A percentile compares a stretch with the other conserved stretches of the same genome.
Conservation (phyloP, 306 rosid species). For the Lathyrus tuberosus region DNA sequence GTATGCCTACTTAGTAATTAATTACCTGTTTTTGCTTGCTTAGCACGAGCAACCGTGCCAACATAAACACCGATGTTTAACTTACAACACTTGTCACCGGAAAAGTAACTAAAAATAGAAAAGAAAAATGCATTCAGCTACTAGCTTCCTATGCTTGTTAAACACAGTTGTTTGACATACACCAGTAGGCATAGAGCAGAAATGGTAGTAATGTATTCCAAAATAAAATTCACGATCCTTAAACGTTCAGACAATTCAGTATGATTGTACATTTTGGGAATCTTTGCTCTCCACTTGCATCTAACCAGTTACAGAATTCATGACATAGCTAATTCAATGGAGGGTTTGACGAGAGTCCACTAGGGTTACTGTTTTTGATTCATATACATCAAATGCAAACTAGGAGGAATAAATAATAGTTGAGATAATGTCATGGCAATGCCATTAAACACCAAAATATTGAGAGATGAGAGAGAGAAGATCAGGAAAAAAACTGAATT, state of each 20-base stretch:
- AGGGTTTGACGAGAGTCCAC: background rate
- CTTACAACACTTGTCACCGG: background rate
- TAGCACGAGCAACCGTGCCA: slow-evolving; percentile 25
- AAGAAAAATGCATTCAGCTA: slow-evolving; percentile 4
- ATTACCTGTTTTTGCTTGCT: slow-evolving; percentile 15
- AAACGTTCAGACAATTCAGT: slow-evolving; percentile 20
- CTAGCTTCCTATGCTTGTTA: slow-evolving; percentile 12
- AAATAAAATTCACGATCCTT: background rate
- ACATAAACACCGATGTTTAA: slow-evolving; percentile 16
- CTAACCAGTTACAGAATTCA: slow-evolving; percentile 17
- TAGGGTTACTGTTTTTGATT: slow-evolving; percentile 12
- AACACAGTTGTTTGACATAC: background rate
- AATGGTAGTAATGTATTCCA: slow-evolving; percentile 3
- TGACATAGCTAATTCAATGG: background rate
- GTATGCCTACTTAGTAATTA: slow-evolving; percentile 48
- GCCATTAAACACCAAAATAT: background rate
- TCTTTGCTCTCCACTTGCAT: slow-evolving; percentile 12
- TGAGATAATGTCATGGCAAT: slow-evolving; percentile 6
- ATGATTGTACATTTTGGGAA: slow-evolving; percentile 5
- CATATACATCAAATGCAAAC: background rate
- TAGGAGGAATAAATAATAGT: slow-evolving; percentile 23
- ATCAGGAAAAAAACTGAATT: background rate
- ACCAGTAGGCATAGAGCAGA: slow-evolving; percentile 2
- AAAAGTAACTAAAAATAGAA: slow-evolving; percentile 8
- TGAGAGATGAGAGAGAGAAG: too few relatives aligned